phyloP scores from a whole-genome alignment of 441 rosid genomes.

The Biscutella laevigata region DNA sequence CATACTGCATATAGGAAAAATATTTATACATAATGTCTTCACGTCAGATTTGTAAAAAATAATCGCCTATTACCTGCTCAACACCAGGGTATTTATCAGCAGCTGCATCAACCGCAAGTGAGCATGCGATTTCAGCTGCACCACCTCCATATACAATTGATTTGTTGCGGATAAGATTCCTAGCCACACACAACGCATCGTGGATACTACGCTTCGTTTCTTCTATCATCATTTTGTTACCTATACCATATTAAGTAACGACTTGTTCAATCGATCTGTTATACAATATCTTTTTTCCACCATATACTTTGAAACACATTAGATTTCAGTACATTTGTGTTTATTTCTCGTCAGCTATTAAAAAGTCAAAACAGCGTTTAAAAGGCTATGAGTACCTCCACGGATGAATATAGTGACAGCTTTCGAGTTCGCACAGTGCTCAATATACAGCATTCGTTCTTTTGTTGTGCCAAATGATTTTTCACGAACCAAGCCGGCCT shows the following conservation, averaged over 20 bases:
- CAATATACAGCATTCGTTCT: constrained; percentile 88
- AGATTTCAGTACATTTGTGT: not conserved
- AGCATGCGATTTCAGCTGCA: constrained; percentile 88
- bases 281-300: not conserved
- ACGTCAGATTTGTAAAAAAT: not conserved
- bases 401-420: constrained; percentile 95
- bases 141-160: constrained; percentile 98
- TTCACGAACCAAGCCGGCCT: constrained; percentile 97
- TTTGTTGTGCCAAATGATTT: constrained; percentile 96
- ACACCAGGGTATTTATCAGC: constrained; percentile 87
- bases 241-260: constrained; percentile 32
- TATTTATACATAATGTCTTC: not conserved
- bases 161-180: constrained; percentile 89
- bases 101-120: constrained; percentile 81
- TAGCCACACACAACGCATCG: constrained; percentile 89
- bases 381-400: constrained; percentile 57
- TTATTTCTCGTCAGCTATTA: not conserved
- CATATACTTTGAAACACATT: not conserved
- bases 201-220: constrained; percentile 98
- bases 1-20: constrained; percentile 51
- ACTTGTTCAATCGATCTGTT: not conserved
- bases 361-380: not conserved
- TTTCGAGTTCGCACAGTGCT: constrained; percentile 94
- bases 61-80: constrained; percentile 57
- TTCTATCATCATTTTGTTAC: constrained; percentile 96